Conservation (phyloP, 2,329 filamentous ascomycete genomes). For the Colletotrichum shisoi region DNA sequence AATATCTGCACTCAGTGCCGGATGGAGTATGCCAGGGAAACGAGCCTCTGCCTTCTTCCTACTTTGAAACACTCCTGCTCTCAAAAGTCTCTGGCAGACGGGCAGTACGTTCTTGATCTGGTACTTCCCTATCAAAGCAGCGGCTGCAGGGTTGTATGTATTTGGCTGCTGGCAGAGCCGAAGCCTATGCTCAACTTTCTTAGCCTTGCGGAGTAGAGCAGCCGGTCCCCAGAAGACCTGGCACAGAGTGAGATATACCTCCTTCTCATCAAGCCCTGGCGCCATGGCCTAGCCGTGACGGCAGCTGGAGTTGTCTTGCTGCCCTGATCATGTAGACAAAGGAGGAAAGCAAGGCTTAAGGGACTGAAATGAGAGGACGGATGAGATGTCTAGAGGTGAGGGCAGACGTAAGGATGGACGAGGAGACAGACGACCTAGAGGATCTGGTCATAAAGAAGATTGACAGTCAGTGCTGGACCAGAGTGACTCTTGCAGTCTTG, state of each 20-base stretch:
- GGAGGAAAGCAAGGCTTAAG: background rate
- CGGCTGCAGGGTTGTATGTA: background rate
- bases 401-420: no score
- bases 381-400: no score
- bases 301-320: background rate
- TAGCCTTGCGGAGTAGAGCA: background rate
- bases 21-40: background rate
- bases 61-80: background rate
- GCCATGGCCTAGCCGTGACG: background rate
- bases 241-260: background rate
- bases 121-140: background rate
- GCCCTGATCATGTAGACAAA: no score
- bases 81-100: background rate
- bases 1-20: rapidly evolving
- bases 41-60: background rate
- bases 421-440: no score
- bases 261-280: background rate
- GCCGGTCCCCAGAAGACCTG: background rate
- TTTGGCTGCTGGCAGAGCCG: background rate
- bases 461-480: no score
- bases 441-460: no score
- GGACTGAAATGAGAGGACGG: background rate
- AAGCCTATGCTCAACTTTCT: background rate
- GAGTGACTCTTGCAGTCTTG: no score
- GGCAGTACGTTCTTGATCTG: background rate